Evolutionary conservation across 176 grass and related monocot genomes (phyloP), one percentile per base, ranked within the genome.

Genomic region (Bolboschoenus planiculmis): DNA sequence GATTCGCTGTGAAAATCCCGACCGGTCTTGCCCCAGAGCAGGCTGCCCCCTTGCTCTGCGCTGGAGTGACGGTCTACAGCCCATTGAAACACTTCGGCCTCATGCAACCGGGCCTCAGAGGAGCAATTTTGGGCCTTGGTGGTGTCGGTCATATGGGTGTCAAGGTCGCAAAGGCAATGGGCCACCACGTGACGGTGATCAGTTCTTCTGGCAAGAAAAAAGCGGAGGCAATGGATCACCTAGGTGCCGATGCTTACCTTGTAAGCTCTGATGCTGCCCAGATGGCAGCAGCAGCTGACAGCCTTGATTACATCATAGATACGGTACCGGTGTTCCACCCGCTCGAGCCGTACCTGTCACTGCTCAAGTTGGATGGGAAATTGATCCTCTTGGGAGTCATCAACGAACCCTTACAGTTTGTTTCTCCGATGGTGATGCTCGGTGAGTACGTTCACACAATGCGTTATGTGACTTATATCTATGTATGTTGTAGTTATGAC

Each of bases 101-200:
- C 21, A 99, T 68, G 79, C 2, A 14, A 14, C 61, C 79, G 0
- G 92, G 92, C 18, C 96, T 99, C 20, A 84, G 86, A 6, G 92
- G 91, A 36, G 96, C 48, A 0, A 93, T 99, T 78, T 72, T 93
- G 10, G 96, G 96, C 16, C 96, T 99, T 0, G 96, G 96, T 10
- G 96, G 96, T n/a, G 92, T 99, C 20, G 96, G 96, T 62, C 96
- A 99, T 85, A 95, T 99, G 92, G 96, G 96, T 27, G 92, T 99
- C 47, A 95, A 99, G 83, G 85, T 99, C 0, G 91, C 92, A 39
- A 99, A 99, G 84, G 86, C 92, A 0, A 91, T 99, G 91, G 92
- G 92, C 42, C 96, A 99, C 87, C 96, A 93, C 67, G 92, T 99
- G 34, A 95, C 96, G 6, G 92, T 93, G 34, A 95, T 99, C 80